Conservation (phyloP, 768 basidiomycete species). For the Kwoniella botswanensis region DNA sequence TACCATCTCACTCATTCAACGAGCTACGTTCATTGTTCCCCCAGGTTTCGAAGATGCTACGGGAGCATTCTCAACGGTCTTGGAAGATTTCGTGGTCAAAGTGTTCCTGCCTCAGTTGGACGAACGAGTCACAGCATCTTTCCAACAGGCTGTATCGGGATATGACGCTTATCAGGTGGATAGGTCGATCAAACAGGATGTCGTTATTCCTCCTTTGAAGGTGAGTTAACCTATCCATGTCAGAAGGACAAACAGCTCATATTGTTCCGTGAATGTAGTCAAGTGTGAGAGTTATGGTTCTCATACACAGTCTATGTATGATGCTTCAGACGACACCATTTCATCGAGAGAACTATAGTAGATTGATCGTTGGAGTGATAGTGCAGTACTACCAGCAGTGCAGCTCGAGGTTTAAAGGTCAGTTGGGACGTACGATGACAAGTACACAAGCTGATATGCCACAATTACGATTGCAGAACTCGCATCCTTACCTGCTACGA, state of each 20-base stretch:
- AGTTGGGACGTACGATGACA: background rate
- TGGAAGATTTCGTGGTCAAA: constrained; percentile 91
- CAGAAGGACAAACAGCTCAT: background rate
- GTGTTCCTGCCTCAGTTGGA: constrained; percentile 94
- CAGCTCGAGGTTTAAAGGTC: constrained; percentile 81
- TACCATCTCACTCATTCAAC: constrained; percentile 76
- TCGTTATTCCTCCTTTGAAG: constrained; percentile 79
- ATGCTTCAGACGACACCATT: constrained; percentile 93
- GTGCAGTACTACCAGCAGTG: constrained; percentile 96
- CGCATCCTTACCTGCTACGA: constrained; percentile 58
- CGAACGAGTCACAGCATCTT: constrained; percentile 84
- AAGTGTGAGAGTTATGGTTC: constrained; percentile 78
- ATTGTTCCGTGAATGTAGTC: constrained; percentile 63
- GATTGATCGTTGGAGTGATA: constrained; percentile 89
- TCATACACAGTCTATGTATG: constrained; percentile 87
- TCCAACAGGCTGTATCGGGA: constrained; percentile 82
- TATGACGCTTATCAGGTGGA: constrained; percentile 89
- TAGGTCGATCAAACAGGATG: constrained; percentile 66
- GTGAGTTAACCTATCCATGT: constrained; percentile 58
- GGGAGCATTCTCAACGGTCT: constrained; percentile 68
- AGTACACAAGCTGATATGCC: background rate
- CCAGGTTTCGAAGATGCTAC: constrained; percentile 60
- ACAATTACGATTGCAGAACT: constrained; percentile 58
- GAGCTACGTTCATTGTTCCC: constrained; percentile 45
- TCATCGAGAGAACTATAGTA: constrained; percentile 90